These are phyloP conservation scores for Lentinula boryana DNA, from an alignment of 768 basidiomycete genomes.

Conservation along the genomic window DNA sequence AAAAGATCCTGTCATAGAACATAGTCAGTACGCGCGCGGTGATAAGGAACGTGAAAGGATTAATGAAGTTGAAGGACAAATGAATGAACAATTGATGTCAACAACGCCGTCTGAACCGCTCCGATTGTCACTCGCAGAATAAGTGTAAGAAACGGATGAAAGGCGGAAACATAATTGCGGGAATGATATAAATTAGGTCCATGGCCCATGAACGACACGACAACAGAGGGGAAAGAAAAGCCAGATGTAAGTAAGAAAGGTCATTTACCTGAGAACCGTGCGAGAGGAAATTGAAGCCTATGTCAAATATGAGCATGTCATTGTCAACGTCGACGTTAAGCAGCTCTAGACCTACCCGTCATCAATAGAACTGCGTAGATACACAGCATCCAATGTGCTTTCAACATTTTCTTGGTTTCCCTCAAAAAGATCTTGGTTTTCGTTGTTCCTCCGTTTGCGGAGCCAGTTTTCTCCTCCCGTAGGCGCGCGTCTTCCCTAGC, in stretches of 20 bases:
- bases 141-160: too few relatives aligned
- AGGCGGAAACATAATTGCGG: too few relatives aligned
- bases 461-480: conserved; percentile 48
- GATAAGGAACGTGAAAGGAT: background rate
- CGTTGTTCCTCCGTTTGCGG: conserved; percentile 24
- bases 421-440: conserved; percentile 68
- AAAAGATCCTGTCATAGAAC: conserved; percentile 52
- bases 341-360: conserved; percentile 38
- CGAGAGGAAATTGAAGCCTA: conserved; percentile 73
- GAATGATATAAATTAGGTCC: too few relatives aligned
- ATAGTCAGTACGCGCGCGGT: background rate
- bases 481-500: conserved; percentile 52
- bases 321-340: background rate
- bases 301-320: background rate
- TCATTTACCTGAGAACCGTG: conserved; percentile 56
- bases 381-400: conserved; percentile 74
- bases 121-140: too few relatives aligned
- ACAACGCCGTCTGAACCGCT: too few relatives aligned
- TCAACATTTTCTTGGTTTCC: conserved; percentile 74
- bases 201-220: too few relatives aligned
- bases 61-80: background rate
- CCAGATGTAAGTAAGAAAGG: too few relatives aligned
- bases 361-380: conserved; percentile 82
- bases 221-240: background rate
- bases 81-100: background rate